Conservation (phyloP, 805 yeast genomes). For the Saccharomycodes ludwigii region DNA sequence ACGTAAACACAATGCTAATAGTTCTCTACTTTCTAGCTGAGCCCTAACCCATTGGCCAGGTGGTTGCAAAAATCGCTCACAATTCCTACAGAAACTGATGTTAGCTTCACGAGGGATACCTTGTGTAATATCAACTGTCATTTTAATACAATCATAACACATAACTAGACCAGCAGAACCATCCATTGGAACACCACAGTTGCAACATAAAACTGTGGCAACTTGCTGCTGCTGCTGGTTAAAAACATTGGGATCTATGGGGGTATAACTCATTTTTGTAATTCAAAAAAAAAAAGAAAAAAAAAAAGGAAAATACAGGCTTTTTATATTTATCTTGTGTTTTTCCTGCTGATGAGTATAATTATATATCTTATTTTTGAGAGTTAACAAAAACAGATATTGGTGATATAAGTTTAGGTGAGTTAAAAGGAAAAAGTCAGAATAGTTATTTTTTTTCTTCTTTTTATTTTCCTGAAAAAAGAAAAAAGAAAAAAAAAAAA, state of each 20-base stretch:
- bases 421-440: not conserved
- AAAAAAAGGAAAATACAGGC: too few species aligned
- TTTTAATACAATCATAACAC: conserved; percentile 95
- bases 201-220: conserved; percentile 91
- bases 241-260: conserved; percentile 15
- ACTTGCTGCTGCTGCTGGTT: conserved; percentile 22
- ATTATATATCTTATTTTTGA: too few species aligned
- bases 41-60: conserved; percentile 91
- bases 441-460: not conserved
- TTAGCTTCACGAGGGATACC: conserved; percentile 93
- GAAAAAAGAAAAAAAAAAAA: not conserved
- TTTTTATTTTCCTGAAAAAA: not conserved
- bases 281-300: too few species aligned
- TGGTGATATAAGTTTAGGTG: too few species aligned
- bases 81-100: conserved; percentile 88
- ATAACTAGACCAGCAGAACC: conserved; percentile 86
- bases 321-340: too few species aligned
- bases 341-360: too few species aligned
- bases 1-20: conserved; percentile 80
- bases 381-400: too few species aligned
- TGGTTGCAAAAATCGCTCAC: conserved; percentile 92
- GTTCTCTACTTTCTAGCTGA: conserved; percentile 82
- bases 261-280: not conserved
- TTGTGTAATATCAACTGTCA: conserved; percentile 86
- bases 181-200: conserved; percentile 98